A percentile compares a stretch with the other conserved stretches of the same genome.
phyloP scores from a whole-genome alignment of 1,284 basidiomycete species.

The Moesziomyces sp. region DNA sequence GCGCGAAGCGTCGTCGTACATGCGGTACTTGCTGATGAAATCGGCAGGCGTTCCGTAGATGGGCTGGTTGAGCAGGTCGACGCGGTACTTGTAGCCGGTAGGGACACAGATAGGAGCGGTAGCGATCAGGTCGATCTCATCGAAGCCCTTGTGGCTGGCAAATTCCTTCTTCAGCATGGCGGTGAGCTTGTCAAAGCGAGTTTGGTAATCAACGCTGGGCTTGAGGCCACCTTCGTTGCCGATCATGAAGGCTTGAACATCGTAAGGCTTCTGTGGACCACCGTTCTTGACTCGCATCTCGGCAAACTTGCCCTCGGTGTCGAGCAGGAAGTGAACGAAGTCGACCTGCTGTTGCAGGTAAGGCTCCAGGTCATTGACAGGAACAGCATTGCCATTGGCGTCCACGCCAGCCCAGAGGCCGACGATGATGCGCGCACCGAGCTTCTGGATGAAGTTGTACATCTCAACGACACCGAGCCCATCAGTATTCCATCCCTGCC shows the following conservation, averaged over 20 bases:
- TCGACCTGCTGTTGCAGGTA: constrained; percentile 72
- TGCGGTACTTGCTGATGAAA: constrained; percentile 38
- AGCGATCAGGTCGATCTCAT: constrained; percentile 51
- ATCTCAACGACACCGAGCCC: constrained; percentile 75
- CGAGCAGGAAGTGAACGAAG: constrained; percentile 48
- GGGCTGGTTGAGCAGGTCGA: constrained; percentile 47
- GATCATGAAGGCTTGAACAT: constrained; percentile 75
- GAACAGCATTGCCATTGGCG: constrained; percentile 66
- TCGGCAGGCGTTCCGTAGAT: constrained; percentile 39
- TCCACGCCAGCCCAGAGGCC: constrained; percentile 75
- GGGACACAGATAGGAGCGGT: constrained; percentile 26
- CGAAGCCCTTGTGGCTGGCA: constrained; percentile 70
- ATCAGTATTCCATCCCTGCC: constrained; percentile 71
- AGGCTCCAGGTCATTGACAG: constrained; percentile 72
- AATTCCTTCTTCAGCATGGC: constrained; percentile 73
- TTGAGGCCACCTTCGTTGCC: constrained; percentile 70
- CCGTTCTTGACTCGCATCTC: constrained; percentile 39
- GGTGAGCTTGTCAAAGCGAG: constrained; percentile 75
- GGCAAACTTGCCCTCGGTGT: constrained; percentile 34
- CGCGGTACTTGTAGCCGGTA: constrained; percentile 44
- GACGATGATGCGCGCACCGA: constrained; percentile 73
- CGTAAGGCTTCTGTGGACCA: constrained; percentile 71
- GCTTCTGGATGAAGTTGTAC: constrained; percentile 75
- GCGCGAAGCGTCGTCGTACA: constrained; percentile 45
- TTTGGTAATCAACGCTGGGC: constrained; percentile 69